Evolutionary conservation across 352 stramenopile species (phyloP).

Genomic region (Phytophthora pistaciae): DNA sequence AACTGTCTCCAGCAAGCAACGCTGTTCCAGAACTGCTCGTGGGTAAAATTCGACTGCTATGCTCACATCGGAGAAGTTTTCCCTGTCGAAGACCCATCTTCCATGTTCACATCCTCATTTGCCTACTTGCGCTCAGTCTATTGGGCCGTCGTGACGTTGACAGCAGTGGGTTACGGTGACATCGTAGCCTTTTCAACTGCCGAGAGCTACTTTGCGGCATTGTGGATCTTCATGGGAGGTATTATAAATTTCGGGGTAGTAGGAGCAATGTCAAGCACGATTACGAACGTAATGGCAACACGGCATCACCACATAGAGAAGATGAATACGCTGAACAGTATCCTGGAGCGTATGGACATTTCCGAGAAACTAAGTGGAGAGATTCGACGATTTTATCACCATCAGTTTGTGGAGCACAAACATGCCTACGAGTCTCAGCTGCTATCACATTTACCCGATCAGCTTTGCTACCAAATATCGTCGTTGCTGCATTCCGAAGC

Average conservation of each 20-base stretch:
- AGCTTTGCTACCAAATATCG: constrained; percentile 82
- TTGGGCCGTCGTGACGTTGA: constrained; percentile 80
- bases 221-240: constrained; percentile 81
- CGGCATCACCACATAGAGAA: constrained; percentile 81
- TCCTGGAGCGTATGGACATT: constrained; percentile 74
- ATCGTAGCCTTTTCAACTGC: constrained; percentile 80
- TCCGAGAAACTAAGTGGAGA: constrained; percentile 63
- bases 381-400: constrained; percentile 86
- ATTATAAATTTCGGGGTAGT: constrained; percentile 87
- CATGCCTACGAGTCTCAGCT: constrained; percentile 79
- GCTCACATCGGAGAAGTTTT: constrained; percentile 59
- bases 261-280: constrained; percentile 84
- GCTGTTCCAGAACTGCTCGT: constrained; percentile 70
- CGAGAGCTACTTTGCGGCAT: constrained; percentile 75
- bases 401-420: constrained; percentile 75
- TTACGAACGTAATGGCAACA: constrained; percentile 68
- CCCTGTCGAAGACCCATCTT: constrained; percentile 47
- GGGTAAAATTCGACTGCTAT: constrained; percentile 80
- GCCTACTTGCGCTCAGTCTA: constrained; percentile 81
- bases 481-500: constrained; percentile 72
- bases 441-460: constrained; percentile 70
- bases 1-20: constrained; percentile 69
- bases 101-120: constrained; percentile 61
- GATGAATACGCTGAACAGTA: constrained; percentile 72
- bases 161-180: constrained; percentile 79